Evolutionary conservation across 2,329 filamentous ascomycete species (phyloP).

Genomic region (Pyricularia pennisetigena): DNA sequence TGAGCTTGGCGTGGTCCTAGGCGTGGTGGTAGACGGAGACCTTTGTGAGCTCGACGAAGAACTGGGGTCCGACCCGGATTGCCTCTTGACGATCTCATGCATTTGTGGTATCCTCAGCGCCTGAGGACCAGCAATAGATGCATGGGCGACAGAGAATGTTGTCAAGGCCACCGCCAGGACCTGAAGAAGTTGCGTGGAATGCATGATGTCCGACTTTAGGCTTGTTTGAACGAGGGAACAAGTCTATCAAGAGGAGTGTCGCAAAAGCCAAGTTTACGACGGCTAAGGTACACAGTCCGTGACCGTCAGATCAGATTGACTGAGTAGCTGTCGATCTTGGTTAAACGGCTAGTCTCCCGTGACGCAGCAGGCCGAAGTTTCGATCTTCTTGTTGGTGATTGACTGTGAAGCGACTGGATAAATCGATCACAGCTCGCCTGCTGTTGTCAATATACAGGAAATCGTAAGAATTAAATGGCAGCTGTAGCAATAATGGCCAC

Average conservation of each 20-base stretch:
- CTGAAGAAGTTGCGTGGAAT: constrained; percentile 2
- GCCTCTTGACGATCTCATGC: constrained; percentile 6
- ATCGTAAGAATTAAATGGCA: neutral
- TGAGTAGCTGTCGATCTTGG: neutral
- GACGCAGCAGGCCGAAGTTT: neutral
- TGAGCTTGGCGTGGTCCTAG: constrained; percentile 9
- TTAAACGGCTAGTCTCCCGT: neutral
- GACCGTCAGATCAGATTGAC: neutral
- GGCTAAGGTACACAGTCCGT: neutral
- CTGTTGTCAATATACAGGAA: neutral
- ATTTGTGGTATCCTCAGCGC: constrained; percentile 7
- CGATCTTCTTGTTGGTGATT: neutral
- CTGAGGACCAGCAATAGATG: constrained; percentile 20
- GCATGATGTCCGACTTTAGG: neutral
- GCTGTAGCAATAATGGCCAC: neutral
- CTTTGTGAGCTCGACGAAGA: constrained; percentile 5
- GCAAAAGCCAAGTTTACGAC: neutral
- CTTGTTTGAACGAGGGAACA: neutral
- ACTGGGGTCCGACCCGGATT: constrained; percentile 7
- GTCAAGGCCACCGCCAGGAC: constrained; percentile 33
- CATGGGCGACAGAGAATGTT: constrained; percentile 34
- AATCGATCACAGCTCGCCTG: neutral
- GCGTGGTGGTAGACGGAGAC: constrained; percentile 7
- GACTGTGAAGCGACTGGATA: neutral
- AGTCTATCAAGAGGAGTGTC: neutral